Base-by-base conservation (phyloP, 805 yeast species). In the Saccharomycopsis sp. region DNA sequence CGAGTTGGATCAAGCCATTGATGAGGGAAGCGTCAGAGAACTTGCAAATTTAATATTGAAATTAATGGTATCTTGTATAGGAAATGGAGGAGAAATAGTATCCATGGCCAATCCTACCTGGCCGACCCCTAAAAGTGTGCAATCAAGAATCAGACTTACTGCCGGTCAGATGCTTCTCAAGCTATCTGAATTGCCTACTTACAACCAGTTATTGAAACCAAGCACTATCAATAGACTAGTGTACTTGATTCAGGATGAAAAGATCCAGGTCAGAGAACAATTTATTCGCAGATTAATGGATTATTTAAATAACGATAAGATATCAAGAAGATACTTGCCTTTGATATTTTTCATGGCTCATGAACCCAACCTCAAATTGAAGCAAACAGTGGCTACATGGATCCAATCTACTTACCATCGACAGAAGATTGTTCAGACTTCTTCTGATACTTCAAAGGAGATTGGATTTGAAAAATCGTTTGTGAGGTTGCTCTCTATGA, bases 61-160 rank as follows among this genome's bases (percentile, higher is more conserved):
- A 64, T 71, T 90, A 25, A 74, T 90, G 34, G 75, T 81, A 38
- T 81, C 90, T 1, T 73, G 88, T 38, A 80, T 90, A 54, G 81
- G 84, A 1, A 85, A 85, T 67, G 87, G 87, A 52, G 97, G 97
- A 29, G 97, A 91, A 65, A 78, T 90, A 35, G 81, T 85, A 1
- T 62, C 79, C 56, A 68, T 70, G 59, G 75, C 76, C 56, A 64
- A 76, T 2, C 72, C 70, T 8, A 70, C 72, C 17, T 75, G 70
- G 64, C 84, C 87, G 15, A 87, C 96, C 0, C 96, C 96, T 2
- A 72, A 68, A 24, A 72, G 72, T 41, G 84, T 73, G 66, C 86
- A 85, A 66, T 77, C 84, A 59, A 79, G 82, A 62, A 69, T 90
- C 54, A 76, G 96, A 64, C 72, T 88, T 9, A 75, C 73, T 38